Evolutionary conservation across 1,284 basidiomycete genomes (phyloP), one percentile per base, ranked within the genome.

Genomic region (Mycosarcoma mackinlayi): DNA sequence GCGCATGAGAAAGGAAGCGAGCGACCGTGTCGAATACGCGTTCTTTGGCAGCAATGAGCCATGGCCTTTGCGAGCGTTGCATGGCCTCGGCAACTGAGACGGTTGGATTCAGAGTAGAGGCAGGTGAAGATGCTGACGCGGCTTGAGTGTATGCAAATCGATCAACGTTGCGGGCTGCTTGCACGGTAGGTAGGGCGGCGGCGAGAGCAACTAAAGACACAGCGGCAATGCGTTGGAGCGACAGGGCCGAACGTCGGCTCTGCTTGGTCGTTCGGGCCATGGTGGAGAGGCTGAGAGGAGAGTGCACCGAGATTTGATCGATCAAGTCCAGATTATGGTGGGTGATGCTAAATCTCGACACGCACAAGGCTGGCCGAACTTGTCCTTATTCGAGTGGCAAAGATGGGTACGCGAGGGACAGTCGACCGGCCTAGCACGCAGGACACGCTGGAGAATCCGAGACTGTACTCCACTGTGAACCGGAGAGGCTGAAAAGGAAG

Each of bases 41-140:
- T 35, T 72, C 64, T 30, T 72, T 72, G 23, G 56, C 52, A 8
- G 44, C 46, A 7, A 47, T 13, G 13, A 67, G 21, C 69, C 69
- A 72, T 31, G 69, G 69, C 33, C 31, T 59, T 30, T 50, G 63
- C 6, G 59, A 48, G 3, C 61, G 52, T 18, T 59, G 51, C 8
- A 70, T 45, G 2, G 61, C 67, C 14, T 61, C 44, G 2, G 67
- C 56, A 39, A 70, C 56, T 1, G 57, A 61, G 3, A 31, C 27
- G 4, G 61, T 70, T 3, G 67, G 67, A 33, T 65, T 53, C 28
- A 70, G 25, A 21, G 42, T 54, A 0, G 52, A 25, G 14, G 19
- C 19, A 3, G 57, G 30, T 6, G 10, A 13, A 34, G 39, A 23
- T 9, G 39, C 44, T 6, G 53, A 35, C 3, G 37, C 6, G 7